Evolutionary conservation across 2,329 filamentous ascomycete species (phyloP), one percentile per base, ranked within the genome.

Genomic region (Ambrosiella beaveri): DNA sequence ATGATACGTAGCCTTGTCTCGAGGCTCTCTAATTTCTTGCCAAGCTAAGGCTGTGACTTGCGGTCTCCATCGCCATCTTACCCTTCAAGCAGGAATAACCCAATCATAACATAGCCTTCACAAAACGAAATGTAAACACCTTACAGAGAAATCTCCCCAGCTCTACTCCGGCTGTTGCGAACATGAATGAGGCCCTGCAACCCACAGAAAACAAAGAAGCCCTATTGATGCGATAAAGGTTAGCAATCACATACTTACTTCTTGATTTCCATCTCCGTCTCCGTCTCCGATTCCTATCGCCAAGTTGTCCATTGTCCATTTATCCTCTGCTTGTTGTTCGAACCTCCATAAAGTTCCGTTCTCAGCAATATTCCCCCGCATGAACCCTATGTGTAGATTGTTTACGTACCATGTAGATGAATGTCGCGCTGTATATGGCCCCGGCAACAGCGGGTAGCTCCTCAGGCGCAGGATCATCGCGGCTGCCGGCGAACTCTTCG

Each of bases 201-300:
- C 59, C 85, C 86, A 71, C 91, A 97, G 73, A 95, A 96, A 55
- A 94, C 77, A 59, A 96, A 79, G 76, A 97, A 97, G 15, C 78
- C 82, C 90, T 94, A 63, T 17, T 39, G 8, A 13, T 38, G 12
- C 27, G 27, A 27, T 27, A 27, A 27, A 41, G 11, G 54, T 56
- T 56, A 49, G 35, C 17, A 55, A 44, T 27, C 27, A 27, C 27
- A 27, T 27, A 27, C 27, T 35, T 27, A 27, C 50, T 12, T 12
- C 11, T 41, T 41, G n/a, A 12, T 41, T 3, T 41, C 3, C 40
- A n/a, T 41, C 8, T 7, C 40, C 2, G 6, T 41, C 3, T 41
- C n/a, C 6, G 11, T 41, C n/a, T 3, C n/a, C 40, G 11, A 11
- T 41, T 41, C n/a, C 40, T 41, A 41, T 41, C 7, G 4, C 8